A percentile compares a stretch with the other conserved stretches of the same genome.
Conservation (phyloP, 768 basidiomycete species). For the Kondoa subrosea region DNA sequence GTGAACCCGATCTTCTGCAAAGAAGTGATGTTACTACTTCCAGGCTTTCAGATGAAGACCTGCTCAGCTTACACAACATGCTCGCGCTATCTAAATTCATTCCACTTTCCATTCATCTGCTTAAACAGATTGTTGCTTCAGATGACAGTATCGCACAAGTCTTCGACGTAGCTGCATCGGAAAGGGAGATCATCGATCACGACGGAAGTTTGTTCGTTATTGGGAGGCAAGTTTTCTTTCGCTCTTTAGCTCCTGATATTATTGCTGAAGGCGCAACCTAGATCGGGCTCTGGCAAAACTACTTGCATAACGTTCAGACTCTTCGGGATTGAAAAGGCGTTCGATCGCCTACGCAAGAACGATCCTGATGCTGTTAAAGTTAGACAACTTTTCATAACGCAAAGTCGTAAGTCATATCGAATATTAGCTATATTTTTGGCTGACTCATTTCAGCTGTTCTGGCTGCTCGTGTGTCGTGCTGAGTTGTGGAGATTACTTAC, state of each 20-base stretch:
- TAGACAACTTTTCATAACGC: slow-evolving; percentile 14
- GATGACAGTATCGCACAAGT: slow-evolving; percentile 4
- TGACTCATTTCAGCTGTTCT: no score
- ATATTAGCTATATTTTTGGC: no score
- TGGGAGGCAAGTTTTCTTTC: slow-evolving; percentile 4
- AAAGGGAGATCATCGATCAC: slow-evolving; percentile 18
- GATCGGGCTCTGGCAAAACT: slow-evolving; percentile 11
- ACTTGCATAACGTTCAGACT: slow-evolving; percentile 15
- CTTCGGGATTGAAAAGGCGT: slow-evolving; percentile 14
- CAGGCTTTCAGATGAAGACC: slow-evolving; percentile 6
- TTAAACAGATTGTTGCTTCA: not conserved
- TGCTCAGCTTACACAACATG: slow-evolving; percentile 8
- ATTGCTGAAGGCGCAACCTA: not conserved
- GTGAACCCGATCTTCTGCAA: not conserved
- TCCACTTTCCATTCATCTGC: not conserved
- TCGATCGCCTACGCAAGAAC: not conserved
- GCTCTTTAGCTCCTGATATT: not conserved
- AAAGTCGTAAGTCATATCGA: slow-evolving; percentile 4
- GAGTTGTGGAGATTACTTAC: not conserved
- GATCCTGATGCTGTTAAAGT: not conserved
- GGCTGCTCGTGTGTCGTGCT: not conserved
- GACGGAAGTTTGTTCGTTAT: slow-evolving; percentile 9
- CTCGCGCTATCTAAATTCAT: slow-evolving; percentile 14
- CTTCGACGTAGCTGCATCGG: not conserved
- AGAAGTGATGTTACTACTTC: not conserved